These are phyloP conservation scores for Obelidium mucronatum DNA, from an alignment of 192 early-diverging fungal species.

Conservation along the genomic window DNA sequence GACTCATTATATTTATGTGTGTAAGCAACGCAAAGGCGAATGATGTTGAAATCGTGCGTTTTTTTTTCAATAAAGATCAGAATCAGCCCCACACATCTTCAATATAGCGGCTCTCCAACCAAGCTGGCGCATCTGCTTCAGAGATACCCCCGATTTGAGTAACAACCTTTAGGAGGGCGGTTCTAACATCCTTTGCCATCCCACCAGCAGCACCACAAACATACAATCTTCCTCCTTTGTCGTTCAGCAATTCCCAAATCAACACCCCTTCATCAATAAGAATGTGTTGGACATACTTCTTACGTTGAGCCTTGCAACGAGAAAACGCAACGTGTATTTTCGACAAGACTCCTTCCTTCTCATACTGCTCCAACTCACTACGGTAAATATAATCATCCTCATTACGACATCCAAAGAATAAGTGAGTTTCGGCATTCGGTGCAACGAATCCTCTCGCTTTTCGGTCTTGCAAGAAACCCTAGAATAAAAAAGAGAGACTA, in stretches of 20 bases:
- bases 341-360: conserved; percentile 55
- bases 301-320: conserved; percentile 53
- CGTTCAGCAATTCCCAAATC: conserved; percentile 20
- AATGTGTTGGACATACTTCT: conserved; percentile 78
- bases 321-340: conserved; percentile 72
- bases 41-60: too few relatives aligned
- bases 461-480: conserved; percentile 82
- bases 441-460: conserved; percentile 33
- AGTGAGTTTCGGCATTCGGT: conserved; percentile 54
- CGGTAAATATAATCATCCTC: conserved; percentile 73
- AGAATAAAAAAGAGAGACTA: background rate
- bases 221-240: conserved; percentile 17
- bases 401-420: conserved; percentile 85
- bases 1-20: background rate
- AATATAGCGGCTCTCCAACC: conserved; percentile 23
- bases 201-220: conserved; percentile 37
- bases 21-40: too few relatives aligned
- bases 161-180: conserved; percentile 19
- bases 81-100: conserved; percentile 47
- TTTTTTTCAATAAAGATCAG: too few relatives aligned
- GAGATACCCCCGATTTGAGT: conserved; percentile 16
- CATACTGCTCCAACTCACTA: conserved; percentile 58
- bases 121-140: conserved; percentile 5
- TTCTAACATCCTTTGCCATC: conserved; percentile 39
- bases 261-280: conserved; percentile 41